Evolutionary conservation across 345 rosid species (phyloP).

Genomic region (Anastatica hierochuntica): DNA sequence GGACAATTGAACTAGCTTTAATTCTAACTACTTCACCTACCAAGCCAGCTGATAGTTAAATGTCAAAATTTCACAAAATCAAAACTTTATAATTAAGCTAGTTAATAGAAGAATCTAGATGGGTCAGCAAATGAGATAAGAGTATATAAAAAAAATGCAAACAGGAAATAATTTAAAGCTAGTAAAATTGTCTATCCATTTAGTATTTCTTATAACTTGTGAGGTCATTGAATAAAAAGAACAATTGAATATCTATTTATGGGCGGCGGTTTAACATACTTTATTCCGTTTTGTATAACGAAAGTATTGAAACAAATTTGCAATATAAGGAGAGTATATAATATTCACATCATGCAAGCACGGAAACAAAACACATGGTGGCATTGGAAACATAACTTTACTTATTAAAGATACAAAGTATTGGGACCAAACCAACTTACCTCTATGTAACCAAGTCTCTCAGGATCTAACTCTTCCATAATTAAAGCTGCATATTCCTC

Average conservation of each 20-base stretch:
- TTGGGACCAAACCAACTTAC: conserved; percentile 47
- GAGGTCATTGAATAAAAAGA: conserved; percentile 13
- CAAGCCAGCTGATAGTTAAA: not conserved
- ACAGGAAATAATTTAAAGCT: not conserved
- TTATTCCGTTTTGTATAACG: conserved; percentile 22
- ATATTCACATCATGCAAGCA: conserved; percentile 28
- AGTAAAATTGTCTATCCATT: not conserved
- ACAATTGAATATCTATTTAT: conserved; percentile 9
- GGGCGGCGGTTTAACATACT: conserved; percentile 30
- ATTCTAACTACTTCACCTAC: conserved; percentile 17
- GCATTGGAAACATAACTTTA: conserved; percentile 3
- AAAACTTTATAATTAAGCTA: conserved; percentile 2
- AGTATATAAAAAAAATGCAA: conserved; percentile 1
- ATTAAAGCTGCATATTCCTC: conserved; percentile 98
- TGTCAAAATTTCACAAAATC: not conserved
- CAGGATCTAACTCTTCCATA: conserved; percentile 99
- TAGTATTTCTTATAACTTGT: not conserved
- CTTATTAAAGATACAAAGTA: conserved; percentile 1
- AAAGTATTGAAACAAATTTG: conserved; percentile 5
- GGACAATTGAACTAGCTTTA: not conserved
- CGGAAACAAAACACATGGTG: conserved; percentile 23
- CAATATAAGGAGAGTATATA: conserved; percentile 11
- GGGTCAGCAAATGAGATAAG: conserved; percentile 13
- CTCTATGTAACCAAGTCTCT: conserved; percentile 96
- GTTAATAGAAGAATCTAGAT: conserved; percentile 12